Conservation (phyloP, 1,284 basidiomycete species). For the Melampsora occidentalis region DNA sequence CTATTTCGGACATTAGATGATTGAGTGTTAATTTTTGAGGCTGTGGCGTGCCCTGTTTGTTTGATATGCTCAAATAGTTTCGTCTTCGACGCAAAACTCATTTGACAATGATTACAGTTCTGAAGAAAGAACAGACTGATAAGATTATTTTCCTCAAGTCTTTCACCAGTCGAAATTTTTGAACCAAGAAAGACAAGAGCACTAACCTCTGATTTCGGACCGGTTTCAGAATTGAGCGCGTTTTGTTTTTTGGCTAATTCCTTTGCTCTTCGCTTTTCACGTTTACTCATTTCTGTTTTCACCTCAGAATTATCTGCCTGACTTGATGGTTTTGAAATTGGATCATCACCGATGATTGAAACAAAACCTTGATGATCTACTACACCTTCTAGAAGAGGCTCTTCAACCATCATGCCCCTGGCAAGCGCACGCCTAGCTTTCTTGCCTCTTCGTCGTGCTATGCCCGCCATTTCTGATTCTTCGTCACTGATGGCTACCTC, state of each 20-base stretch:
- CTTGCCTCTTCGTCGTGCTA: slow-evolving; percentile 29
- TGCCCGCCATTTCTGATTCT: slow-evolving; percentile 37
- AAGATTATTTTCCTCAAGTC: not conserved
- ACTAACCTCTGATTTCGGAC: slow-evolving; percentile 41
- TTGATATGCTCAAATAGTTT: slow-evolving; percentile 75
- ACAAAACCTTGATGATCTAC: not conserved
- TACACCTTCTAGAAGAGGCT: not conserved
- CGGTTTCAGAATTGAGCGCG: slow-evolving; percentile 53
- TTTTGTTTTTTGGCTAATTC: slow-evolving; percentile 72
- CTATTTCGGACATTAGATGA: not conserved
- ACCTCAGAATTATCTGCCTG: too few relatives aligned
- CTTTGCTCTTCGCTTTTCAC: slow-evolving; percentile 71
- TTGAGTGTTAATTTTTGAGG: slow-evolving; percentile 47
- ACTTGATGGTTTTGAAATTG: slow-evolving; percentile 21
- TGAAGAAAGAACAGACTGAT: slow-evolving; percentile 47
- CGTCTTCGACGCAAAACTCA: slow-evolving; percentile 68
- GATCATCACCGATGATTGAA: slow-evolving; percentile 7
- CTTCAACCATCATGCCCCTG: not conserved
- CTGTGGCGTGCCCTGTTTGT: slow-evolving; percentile 70
- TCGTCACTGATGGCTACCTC: slow-evolving; percentile 41
- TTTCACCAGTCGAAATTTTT: not conserved
- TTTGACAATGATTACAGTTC: slow-evolving; percentile 70
- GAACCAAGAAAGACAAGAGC: slow-evolving; percentile 8
- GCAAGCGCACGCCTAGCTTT: not conserved
- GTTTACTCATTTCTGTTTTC: slow-evolving; percentile 64